phyloP scores from a whole-genome alignment of 768 basidiomycete genomes.

The Clavaria fumosa region DNA sequence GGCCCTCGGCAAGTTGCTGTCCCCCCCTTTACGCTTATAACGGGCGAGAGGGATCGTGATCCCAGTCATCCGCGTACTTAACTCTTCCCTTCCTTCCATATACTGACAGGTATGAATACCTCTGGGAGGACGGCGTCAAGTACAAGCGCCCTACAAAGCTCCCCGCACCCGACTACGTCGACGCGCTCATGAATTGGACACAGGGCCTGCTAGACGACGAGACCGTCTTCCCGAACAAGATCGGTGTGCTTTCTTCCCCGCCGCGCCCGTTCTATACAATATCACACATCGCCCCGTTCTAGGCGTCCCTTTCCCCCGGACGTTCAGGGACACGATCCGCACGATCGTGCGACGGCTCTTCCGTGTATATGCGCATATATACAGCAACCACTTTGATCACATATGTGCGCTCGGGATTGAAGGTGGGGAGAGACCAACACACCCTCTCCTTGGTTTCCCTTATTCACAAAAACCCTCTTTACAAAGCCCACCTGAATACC shows the following conservation, averaged over 20 bases:
- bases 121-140: conserved; percentile 84
- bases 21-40: no score
- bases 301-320: conserved; percentile 87
- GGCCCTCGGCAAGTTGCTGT: conserved; percentile 75
- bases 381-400: conserved; percentile 98
- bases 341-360: conserved; percentile 87
- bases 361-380: conserved; percentile 95
- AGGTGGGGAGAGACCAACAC: conserved; percentile 34
- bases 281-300: conserved; percentile 1
- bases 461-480: conserved; percentile 4
- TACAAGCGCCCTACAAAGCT: conserved; percentile 88
- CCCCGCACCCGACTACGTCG: conserved; percentile 92
- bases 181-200: conserved; percentile 98
- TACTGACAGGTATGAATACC: conserved; percentile 65
- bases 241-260: conserved; percentile 36
- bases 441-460: background rate
- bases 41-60: no score
- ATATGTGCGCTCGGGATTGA: conserved; percentile 97
- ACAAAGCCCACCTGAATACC: conserved; percentile 93
- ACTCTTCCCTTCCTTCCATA: conserved; percentile 4
- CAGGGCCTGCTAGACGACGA: conserved; percentile 89
- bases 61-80: conserved; percentile 2
- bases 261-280: background rate
- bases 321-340: conserved; percentile 80
- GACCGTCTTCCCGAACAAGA: conserved; percentile 83